These are phyloP conservation scores for Sonneratia alba DNA, from an alignment of 345 rosid species.

Conservation along the genomic window DNA sequence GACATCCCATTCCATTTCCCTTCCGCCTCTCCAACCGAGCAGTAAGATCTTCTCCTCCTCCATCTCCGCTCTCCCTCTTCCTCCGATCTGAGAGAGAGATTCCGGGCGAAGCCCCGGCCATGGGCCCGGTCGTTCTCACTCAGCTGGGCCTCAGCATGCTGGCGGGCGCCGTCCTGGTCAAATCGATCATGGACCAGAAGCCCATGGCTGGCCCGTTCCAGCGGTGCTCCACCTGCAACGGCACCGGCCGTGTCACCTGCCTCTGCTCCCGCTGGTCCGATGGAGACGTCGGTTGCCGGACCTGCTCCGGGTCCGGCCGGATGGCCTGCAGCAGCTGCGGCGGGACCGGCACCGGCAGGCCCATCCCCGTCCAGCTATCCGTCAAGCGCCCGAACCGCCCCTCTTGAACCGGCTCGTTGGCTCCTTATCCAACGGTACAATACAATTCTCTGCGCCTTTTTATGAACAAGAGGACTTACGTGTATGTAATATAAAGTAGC, in stretches of 20 bases:
- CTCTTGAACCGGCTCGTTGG: conserved; percentile 14
- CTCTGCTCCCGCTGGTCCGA: conserved; percentile 88
- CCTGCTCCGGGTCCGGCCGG: conserved; percentile 87
- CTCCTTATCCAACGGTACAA: neutral
- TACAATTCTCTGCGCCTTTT: neutral
- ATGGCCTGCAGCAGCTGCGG: conserved; percentile 76
- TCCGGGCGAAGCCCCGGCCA: conserved; percentile 7
- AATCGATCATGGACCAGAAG: conserved; percentile 75
- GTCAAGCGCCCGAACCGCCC: conserved; percentile 43
- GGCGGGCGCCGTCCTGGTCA: conserved; percentile 78
- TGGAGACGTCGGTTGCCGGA: conserved; percentile 80
- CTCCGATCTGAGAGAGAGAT: no score
- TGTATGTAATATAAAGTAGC: no score
- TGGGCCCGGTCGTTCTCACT: conserved; percentile 71
- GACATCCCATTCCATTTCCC: neutral
- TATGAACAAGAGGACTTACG: neutral
- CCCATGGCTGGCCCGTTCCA: conserved; percentile 80
- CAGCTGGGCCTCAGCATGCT: conserved; percentile 77
- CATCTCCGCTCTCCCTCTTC: neutral
- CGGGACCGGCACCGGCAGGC: conserved; percentile 83
- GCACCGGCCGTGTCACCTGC: conserved; percentile 75
- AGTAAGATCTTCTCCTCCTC: neutral
- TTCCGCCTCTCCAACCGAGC: neutral
- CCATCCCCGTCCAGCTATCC: conserved; percentile 63
- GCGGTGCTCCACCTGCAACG: conserved; percentile 71